Evolutionary conservation across 345 rosid species (phyloP), one percentile per base, ranked within the genome.

Genomic region (Cardamine chenopodiifolia): DNA sequence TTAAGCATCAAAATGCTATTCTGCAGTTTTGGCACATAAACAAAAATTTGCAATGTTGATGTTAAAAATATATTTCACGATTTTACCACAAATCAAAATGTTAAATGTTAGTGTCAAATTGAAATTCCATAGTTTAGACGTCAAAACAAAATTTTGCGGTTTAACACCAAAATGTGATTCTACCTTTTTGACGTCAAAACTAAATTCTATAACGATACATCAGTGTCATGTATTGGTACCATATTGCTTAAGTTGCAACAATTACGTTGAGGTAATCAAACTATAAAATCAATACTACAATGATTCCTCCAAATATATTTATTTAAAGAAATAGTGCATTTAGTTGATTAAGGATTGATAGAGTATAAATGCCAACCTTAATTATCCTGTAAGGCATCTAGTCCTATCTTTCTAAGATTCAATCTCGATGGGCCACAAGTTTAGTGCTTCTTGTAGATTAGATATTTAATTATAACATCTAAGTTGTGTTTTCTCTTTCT

Each of bases 301-400:
- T 47, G 73, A 28, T 74, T 58, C 52, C 44, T 48, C 14, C 28
- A 73, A 64, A 62, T 44, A 66, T 26, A 56, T 55, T 12, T 44
- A 17, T 22, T 57, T 17, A 1, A 66, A 48, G 25, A 34, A 56
- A 74, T 23, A 26, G 47, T 74, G 34, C 47, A 34, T 35, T 26
- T 77, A 64, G 29, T 56, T 47, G 40, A 56, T 63, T 53, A 47
- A 54, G 40, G 19, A 25, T 34, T 52, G 11, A 44, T 58, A 25
- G 70, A 76, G 71, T 71, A 47, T 64, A 77, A 71, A 65, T 57
- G 62, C 31, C 17, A 71, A 77, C 72, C 77, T 77, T 77, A 77
- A 77, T 71, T 65, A 65, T 71, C 72, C 73, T 26, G 3, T 13
- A 66, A 58, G 68, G 81, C 81, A 66, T 71, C 81, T 65, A 49